Evolutionary conservation across 2,329 filamentous ascomycete genomes (phyloP).

Genomic region (Cercospora brassicicola): DNA sequence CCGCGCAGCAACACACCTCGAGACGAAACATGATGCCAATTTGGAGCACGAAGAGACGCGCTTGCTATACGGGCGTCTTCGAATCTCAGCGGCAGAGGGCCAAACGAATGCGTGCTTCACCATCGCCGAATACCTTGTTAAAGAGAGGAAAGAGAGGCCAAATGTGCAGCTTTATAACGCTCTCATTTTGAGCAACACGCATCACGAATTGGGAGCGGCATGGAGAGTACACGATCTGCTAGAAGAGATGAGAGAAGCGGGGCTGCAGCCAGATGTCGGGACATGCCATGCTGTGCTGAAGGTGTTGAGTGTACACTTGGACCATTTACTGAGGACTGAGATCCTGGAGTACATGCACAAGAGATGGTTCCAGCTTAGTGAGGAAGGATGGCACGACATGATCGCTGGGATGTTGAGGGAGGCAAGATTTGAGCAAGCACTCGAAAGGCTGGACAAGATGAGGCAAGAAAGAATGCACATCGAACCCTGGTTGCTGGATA

Average conservation of each 20-base stretch:
- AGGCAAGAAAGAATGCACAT: constrained; percentile 56
- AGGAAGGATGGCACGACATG: constrained; percentile 64
- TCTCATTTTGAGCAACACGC: constrained; percentile 70
- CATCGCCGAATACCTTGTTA: constrained; percentile 61
- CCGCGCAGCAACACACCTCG: neutral
- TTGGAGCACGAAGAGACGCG: constrained; percentile 25
- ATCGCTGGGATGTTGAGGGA: constrained; percentile 76
- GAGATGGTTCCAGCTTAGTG: constrained; percentile 66
- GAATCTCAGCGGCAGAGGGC: constrained; percentile 42
- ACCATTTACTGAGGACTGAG: constrained; percentile 72
- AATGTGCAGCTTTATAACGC: constrained; percentile 68
- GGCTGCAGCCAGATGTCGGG: constrained; percentile 62
- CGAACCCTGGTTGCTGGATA: constrained; percentile 73
- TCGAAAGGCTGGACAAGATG: constrained; percentile 69
- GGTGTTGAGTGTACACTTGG: constrained; percentile 78
- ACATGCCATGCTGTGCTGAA: constrained; percentile 72
- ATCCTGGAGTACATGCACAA: constrained; percentile 73
- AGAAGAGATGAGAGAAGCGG: constrained; percentile 66
- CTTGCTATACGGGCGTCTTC: constrained; percentile 53
- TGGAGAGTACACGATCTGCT: constrained; percentile 64
- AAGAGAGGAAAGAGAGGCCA: constrained; percentile 55
- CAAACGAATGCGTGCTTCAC: constrained; percentile 44
- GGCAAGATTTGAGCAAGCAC: constrained; percentile 76
- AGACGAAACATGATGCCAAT: neutral
- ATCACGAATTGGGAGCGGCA: constrained; percentile 64